Percentiles rank a stretch among this genome's conserved stretches.
phyloP scores from a whole-genome alignment of 2,329 filamentous ascomycete genomes.

The Rhinocladiella similis region DNA sequence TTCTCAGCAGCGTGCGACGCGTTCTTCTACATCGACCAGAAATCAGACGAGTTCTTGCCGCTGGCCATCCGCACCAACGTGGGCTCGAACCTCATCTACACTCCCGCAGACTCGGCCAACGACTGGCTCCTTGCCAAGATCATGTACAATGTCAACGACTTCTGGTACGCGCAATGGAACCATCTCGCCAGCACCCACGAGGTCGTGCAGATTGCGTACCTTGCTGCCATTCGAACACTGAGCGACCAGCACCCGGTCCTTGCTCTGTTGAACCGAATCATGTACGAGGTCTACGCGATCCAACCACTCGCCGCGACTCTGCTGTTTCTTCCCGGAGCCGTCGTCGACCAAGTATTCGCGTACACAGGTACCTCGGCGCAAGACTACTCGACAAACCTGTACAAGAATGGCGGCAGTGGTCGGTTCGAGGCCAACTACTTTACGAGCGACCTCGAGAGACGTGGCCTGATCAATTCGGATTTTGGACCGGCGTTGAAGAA shows the following conservation, averaged over 20 bases:
- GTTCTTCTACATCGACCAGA: constrained; percentile 12
- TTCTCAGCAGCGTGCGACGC: constrained; percentile 6
- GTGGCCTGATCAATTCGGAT: constrained; percentile 12
- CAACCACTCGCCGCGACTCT: constrained; percentile 10
- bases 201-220: constrained; percentile 13
- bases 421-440: constrained; percentile 15
- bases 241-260: constrained; percentile 14
- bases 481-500: constrained; percentile 12
- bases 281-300: constrained; percentile 15
- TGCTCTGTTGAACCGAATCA: constrained; percentile 9
- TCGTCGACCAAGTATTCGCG: constrained; percentile 13
- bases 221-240: constrained; percentile 11
- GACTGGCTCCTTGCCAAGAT: constrained; percentile 16
- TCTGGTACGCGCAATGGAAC: constrained; percentile 15
- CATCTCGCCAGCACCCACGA: constrained; percentile 17
- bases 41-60: constrained; percentile 7
- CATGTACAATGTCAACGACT: constrained; percentile 17
- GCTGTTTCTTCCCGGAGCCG: constrained; percentile 12
- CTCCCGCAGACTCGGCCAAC: constrained; percentile 3
- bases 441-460: constrained; percentile 6
- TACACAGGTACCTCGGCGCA: constrained; percentile 9
- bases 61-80: constrained; percentile 14
- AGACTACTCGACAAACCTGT: constrained; percentile 10
- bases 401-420: constrained; percentile 10
- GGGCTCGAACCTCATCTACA: constrained; percentile 10